Percentiles rank a stretch among this genome's conserved stretches.
phyloP scores from a whole-genome alignment of 495 filamentous ascomycete genomes.

The Barbatosphaeria neglecta region DNA sequence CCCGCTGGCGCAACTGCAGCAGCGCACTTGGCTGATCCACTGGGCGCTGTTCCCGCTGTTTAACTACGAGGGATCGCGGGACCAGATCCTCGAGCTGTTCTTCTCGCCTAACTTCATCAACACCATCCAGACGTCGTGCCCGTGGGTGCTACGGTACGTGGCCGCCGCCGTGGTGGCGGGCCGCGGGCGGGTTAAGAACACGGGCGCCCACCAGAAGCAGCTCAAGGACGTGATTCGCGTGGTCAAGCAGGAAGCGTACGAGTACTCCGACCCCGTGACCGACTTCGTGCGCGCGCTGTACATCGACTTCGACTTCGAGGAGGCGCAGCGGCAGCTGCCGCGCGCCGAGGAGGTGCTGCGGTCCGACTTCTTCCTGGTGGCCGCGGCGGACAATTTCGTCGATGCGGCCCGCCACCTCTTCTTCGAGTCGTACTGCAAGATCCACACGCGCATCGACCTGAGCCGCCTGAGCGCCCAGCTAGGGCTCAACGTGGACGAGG shows the following conservation, averaged over 20 bases:
- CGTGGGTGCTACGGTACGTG: slow-evolving; percentile 93
- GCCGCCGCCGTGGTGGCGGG: slow-evolving; percentile 93
- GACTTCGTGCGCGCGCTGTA: slow-evolving; percentile 93
- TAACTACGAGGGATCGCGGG: slow-evolving; percentile 87
- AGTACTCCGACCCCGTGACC: slow-evolving; percentile 92
- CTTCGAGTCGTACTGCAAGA: slow-evolving; percentile 98
- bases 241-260: slow-evolving; percentile 91
- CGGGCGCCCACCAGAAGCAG: slow-evolving; percentile 88
- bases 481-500: slow-evolving; percentile 81
- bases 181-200: slow-evolving; percentile 71
- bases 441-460: slow-evolving; percentile 95
- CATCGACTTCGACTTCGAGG: slow-evolving; percentile 97
- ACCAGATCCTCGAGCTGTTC: slow-evolving; percentile 85
- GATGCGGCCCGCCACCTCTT: slow-evolving; percentile 91
- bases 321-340: slow-evolving; percentile 82
- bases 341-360: slow-evolving; percentile 87
- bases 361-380: slow-evolving; percentile 89
- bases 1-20: slow-evolving; percentile 83
- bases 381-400: slow-evolving; percentile 77
- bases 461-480: slow-evolving; percentile 87
- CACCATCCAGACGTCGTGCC: slow-evolving; percentile 95
- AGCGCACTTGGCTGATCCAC: slow-evolving; percentile 94
- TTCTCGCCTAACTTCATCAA: slow-evolving; percentile 96
- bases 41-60: slow-evolving; percentile 99
- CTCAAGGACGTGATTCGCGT: slow-evolving; percentile 92